A percentile compares a stretch with the other conserved stretches of the same genome.
These are phyloP conservation scores for Boletus insuetus DNA, from an alignment of 768 basidiomycete genomes.

Conservation along the genomic window DNA sequence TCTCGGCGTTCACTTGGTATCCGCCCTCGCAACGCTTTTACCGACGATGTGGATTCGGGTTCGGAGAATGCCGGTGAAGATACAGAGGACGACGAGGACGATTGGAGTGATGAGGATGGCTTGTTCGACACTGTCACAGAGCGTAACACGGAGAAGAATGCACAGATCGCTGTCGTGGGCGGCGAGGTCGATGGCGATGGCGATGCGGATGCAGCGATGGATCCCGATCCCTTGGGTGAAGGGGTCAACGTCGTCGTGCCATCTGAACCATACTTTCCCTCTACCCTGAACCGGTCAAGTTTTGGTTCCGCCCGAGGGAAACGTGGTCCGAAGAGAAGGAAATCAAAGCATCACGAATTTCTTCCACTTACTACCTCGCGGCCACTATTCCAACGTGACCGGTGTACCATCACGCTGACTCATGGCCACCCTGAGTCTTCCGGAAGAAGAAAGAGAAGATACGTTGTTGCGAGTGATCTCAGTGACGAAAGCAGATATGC, in stretches of 20 bases:
- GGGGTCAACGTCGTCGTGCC: slow-evolving; percentile 88
- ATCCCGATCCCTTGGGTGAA: slow-evolving; percentile 85
- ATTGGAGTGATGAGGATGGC: slow-evolving; percentile 54
- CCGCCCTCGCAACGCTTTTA: slow-evolving; percentile 61
- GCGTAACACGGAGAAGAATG: slow-evolving; percentile 84
- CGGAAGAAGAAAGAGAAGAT: slow-evolving; percentile 58
- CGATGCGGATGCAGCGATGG: slow-evolving; percentile 54
- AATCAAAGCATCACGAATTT: slow-evolving; percentile 59
- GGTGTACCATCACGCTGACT: slow-evolving; percentile 85
- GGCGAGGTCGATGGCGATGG: slow-evolving; percentile 38
- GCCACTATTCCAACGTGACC: slow-evolving; percentile 84
- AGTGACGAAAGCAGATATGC: slow-evolving; percentile 94
- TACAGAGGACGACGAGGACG: slow-evolving; percentile 56
- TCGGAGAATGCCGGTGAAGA: slow-evolving; percentile 54
- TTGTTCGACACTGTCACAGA: slow-evolving; percentile 79
- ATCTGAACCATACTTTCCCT: slow-evolving; percentile 78
- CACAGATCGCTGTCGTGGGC: slow-evolving; percentile 42
- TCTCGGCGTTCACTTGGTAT: slow-evolving; percentile 38
- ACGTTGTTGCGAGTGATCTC: slow-evolving; percentile 91
- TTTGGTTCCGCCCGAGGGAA: slow-evolving; percentile 35
- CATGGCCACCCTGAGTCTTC: slow-evolving; percentile 78
- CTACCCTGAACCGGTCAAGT: slow-evolving; percentile 59
- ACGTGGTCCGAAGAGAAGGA: slow-evolving; percentile 54
- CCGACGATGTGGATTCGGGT: slow-evolving; percentile 58
- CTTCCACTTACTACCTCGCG: slow-evolving; percentile 67